A percentile compares a stretch with the other conserved stretches of the same genome.
These are phyloP conservation scores for Pythium coloratum DNA, from an alignment of 352 stramenopile species.

Conservation along the genomic window DNA sequence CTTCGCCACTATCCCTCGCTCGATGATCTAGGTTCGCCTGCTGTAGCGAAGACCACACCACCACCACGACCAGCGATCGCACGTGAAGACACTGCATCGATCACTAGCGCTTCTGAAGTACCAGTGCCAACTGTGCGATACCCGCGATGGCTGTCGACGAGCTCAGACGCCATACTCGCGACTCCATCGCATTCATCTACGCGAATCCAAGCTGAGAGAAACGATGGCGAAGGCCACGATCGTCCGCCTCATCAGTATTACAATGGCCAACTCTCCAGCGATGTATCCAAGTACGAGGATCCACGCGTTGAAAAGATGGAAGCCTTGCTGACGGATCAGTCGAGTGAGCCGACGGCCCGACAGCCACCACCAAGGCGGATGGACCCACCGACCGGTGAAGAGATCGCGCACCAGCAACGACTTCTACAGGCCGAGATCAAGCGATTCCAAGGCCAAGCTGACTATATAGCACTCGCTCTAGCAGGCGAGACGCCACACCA, in stretches of 20 bases:
- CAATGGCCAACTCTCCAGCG: not conserved
- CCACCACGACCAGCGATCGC: not conserved
- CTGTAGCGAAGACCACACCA: not conserved
- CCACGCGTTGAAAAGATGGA: not conserved
- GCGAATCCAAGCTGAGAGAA: not conserved
- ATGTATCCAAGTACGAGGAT: not conserved
- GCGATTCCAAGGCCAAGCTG: conserved; percentile 43
- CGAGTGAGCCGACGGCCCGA: not conserved
- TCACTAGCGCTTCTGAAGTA: not conserved
- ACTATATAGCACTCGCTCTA: conserved; percentile 65
- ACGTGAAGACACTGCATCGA: not conserved
- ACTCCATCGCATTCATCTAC: not conserved
- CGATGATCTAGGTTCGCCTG: not conserved
- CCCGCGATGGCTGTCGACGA: not conserved
- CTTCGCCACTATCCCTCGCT: conserved; percentile 23
- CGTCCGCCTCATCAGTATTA: too few relatives aligned
- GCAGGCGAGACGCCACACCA: conserved; percentile 69
- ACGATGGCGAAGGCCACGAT: not conserved
- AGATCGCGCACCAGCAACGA: conserved; percentile 35
- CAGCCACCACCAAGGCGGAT: not conserved
- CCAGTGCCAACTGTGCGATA: not conserved
- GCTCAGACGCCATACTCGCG: not conserved
- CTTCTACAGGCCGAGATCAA: conserved; percentile 44
- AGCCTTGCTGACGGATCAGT: not conserved
- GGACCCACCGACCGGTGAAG: conserved; percentile 21